Evolutionary conservation across 2,329 filamentous ascomycete species (phyloP).

Genomic region (Myriosclerotinia duriaeana): DNA sequence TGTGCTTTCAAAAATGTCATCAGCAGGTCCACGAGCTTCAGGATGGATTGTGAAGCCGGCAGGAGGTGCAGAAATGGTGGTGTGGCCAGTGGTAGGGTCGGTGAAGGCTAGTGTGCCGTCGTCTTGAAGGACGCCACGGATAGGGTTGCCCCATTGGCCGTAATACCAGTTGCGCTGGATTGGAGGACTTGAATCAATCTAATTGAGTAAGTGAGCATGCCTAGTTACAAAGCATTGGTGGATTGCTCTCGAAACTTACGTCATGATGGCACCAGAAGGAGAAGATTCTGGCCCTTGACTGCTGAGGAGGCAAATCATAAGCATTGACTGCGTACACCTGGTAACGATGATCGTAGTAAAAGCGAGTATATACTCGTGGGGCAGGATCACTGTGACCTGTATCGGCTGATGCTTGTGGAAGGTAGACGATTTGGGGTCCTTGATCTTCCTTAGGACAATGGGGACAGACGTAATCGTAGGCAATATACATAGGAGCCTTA

Average conservation of each 20-base stretch:
- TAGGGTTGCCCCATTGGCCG: neutral
- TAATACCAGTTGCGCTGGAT: constrained; percentile 12
- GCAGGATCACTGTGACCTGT: neutral
- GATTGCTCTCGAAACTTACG: neutral
- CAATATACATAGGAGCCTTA: neutral
- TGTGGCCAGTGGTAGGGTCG: neutral
- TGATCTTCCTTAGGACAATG: neutral
- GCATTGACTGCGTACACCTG: neutral
- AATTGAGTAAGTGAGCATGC: neutral
- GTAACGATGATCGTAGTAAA: constrained; percentile 2
- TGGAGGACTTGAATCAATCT: neutral
- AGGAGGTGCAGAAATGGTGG: neutral
- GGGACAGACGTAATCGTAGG: neutral
- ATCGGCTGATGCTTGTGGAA: neutral
- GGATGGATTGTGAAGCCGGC: too few relatives aligned
- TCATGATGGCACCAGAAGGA: constrained; percentile 12
- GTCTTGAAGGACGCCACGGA: neutral
- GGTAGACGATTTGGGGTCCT: constrained; percentile 4
- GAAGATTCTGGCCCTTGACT: constrained; percentile 4
- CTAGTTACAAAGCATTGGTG: too few relatives aligned
- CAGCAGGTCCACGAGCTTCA: neutral
- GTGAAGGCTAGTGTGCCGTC: neutral
- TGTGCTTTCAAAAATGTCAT: neutral
- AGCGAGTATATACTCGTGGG: constrained; percentile 2
- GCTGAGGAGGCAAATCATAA: constrained; percentile 6